A percentile compares a stretch with the other conserved stretches of the same genome.
phyloP scores from a whole-genome alignment of 352 stramenopile species.

The Albugo laibachii region DNA sequence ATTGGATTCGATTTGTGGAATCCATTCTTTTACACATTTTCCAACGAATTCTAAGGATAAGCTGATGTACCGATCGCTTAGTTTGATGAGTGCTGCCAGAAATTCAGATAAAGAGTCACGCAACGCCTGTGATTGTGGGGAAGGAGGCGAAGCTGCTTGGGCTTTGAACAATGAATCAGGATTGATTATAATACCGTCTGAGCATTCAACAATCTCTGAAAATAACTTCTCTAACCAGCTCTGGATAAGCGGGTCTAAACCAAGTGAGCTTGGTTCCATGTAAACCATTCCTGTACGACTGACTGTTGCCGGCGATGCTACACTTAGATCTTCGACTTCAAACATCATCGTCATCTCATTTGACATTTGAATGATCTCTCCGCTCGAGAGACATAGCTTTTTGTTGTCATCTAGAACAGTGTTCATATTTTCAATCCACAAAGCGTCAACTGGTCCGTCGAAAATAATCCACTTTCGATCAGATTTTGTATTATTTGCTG shows the following conservation, averaged over 20 bases:
- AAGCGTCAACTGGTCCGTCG: slow-evolving; percentile 87
- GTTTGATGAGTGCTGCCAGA: slow-evolving; percentile 16
- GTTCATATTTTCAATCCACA: slow-evolving; percentile 98
- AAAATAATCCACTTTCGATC: slow-evolving; percentile 92
- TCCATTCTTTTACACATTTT: slow-evolving; percentile 77
- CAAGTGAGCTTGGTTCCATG: slow-evolving; percentile 86
- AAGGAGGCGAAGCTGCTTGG: too few relatives aligned
- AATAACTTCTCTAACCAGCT: slow-evolving; percentile 74
- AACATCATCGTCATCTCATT: slow-evolving; percentile 96
- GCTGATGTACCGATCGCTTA: slow-evolving; percentile 81
- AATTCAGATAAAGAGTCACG: slow-evolving; percentile 3
- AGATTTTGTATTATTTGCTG: slow-evolving; percentile 65
- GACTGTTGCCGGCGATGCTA: slow-evolving; percentile 87
- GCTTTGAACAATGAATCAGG: background rate
- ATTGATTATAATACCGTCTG: background rate
- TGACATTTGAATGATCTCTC: slow-evolving; percentile 89
- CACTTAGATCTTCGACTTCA: slow-evolving; percentile 87
- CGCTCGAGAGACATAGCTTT: slow-evolving; percentile 86
- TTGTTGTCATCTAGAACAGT: slow-evolving; percentile 94
- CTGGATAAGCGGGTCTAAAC: slow-evolving; percentile 76
- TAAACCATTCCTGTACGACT: slow-evolving; percentile 91
- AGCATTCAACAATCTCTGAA: slow-evolving; percentile 20
- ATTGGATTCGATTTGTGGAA: slow-evolving; percentile 84
- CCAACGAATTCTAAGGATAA: slow-evolving; percentile 67
- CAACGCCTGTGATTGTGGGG: background rate